Conservation (phyloP, 768 basidiomycete species). For the Naganishia vishniacii region DNA sequence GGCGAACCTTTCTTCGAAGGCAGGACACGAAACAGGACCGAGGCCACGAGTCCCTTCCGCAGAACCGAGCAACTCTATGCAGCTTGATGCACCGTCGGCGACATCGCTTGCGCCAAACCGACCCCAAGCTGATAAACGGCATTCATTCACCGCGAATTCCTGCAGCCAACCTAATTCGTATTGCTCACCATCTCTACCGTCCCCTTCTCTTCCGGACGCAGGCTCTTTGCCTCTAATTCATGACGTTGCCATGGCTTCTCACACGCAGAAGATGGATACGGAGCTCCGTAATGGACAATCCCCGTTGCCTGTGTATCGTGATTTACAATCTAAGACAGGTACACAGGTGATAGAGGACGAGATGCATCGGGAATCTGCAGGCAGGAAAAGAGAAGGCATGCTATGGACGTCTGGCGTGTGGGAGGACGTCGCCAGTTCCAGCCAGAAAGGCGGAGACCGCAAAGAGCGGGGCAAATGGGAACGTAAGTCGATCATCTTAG, state of each 20-base stretch:
- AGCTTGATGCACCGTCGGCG: constrained; percentile 4
- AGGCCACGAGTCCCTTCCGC: not conserved
- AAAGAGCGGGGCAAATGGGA: constrained; percentile 44
- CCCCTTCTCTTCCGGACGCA: not conserved
- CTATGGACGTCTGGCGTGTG: constrained; percentile 45
- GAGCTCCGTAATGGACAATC: not conserved
- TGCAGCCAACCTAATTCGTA: constrained; percentile 8
- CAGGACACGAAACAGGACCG: not conserved
- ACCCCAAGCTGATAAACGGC: constrained; percentile 10
- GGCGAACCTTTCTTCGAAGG: constrained; percentile 16
- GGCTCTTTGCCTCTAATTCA: too few species aligned
- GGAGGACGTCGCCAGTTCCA: constrained; percentile 39
- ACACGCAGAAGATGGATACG: too few species aligned
- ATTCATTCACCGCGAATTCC: constrained; percentile 14
- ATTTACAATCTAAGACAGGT: constrained; percentile 40
- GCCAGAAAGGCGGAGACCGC: constrained; percentile 23
- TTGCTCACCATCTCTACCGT: constrained; percentile 11
- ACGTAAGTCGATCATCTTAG: constrained; percentile 32
- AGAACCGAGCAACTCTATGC: constrained; percentile 1
- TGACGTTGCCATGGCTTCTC: too few species aligned
- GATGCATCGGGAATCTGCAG: constrained; percentile 36
- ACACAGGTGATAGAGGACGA: constrained; percentile 42
- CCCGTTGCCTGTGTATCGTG: constrained; percentile 16
- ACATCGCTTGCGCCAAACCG: not conserved
- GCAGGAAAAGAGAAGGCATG: constrained; percentile 47